Evolutionary conservation across 495 filamentous ascomycete genomes (phyloP), one percentile per base, ranked within the genome.

Genomic region (Daldinia decipiens): DNA sequence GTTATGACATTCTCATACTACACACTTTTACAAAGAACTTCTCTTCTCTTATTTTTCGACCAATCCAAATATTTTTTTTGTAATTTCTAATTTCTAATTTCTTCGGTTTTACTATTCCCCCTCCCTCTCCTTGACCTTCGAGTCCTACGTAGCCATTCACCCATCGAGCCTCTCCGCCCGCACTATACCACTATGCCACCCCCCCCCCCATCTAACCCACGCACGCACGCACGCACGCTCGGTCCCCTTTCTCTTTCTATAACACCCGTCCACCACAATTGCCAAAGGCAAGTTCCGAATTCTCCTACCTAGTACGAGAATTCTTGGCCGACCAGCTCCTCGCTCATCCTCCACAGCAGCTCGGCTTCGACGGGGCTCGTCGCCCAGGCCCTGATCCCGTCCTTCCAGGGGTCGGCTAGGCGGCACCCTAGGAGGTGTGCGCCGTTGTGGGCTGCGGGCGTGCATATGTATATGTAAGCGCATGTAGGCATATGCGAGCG

Each of bases 311-410:
- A 71, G 19, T 68, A 72, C 1, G 1, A 17, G 21, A 72, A 68
- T 4, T 64, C 58, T 39, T 65, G 39, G 21, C 64, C 55, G 29
- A 68, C 50, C 3, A 71, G 50, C 31, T 50, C 51, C 29, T 68
- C 62, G 15, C 47, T 60, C 13, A 58, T 34, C 36, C 58, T 38
- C 67, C 67, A 70, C 6, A 70, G 45, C 56, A 56, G 38, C 21
- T 65, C 47, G 2, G 71, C 67, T 9, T 74, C 71, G 40, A 71
- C 43, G 4, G 56, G 13, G 19, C 62, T 64, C 24, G 60, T 70
- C 38, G 67, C 71, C 67, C 67, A 73, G 3, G 67, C 56, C 50
- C 61, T 31, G 2, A 74, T 58, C 0, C 45, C 38, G 21, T 70
- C 62, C 26, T 55, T 70, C 53, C 40, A 71, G 1, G 56, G 71